Percentiles rank a stretch among this genome's conserved stretches.
Evolutionary conservation across 768 basidiomycete species (phyloP).

Genomic region (Saitozyma sp.): DNA sequence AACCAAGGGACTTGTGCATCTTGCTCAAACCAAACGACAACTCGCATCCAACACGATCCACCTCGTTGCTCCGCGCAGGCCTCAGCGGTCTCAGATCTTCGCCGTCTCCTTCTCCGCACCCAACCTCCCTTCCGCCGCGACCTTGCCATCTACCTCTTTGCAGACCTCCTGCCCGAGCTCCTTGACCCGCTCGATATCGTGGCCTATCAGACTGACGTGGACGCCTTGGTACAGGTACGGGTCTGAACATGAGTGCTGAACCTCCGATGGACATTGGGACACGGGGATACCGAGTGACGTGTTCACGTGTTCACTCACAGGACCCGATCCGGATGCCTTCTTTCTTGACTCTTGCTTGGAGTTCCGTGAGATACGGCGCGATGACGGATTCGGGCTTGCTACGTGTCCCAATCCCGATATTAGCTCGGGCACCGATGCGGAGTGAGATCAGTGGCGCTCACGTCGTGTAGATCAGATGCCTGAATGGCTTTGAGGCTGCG

Average conservation of each 20-base stretch:
- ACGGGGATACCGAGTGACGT: background rate
- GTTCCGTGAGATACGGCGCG: conserved; percentile 77
- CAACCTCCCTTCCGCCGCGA: conserved; percentile 51
- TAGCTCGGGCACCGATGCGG: too few species aligned
- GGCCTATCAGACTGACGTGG: conserved; percentile 67
- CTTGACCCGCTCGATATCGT: conserved; percentile 52
- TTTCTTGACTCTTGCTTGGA: conserved; percentile 69
- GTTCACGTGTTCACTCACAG: conserved; percentile 58
- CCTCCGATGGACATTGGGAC: background rate
- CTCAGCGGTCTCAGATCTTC: conserved; percentile 17
- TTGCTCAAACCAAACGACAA: too few species aligned
- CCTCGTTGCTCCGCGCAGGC: too few species aligned
- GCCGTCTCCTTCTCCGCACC: conserved; percentile 34
- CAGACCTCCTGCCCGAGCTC: conserved; percentile 54
- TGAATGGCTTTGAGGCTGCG: conserved; percentile 66
- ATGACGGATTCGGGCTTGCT: conserved; percentile 79
- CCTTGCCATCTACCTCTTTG: conserved; percentile 53
- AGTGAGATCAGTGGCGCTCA: too few species aligned
- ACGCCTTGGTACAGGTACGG: conserved; percentile 59
- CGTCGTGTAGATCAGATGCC: conserved; percentile 82
- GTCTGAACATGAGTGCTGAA: conserved; percentile 26
- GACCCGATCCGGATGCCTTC: conserved; percentile 82
- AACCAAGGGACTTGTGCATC: too few species aligned
- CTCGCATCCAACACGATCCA: too few species aligned
- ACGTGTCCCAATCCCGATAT: too few species aligned